phyloP scores from a whole-genome alignment of 176 grass and related monocot species.

The Tillandsia fasciculata region DNA sequence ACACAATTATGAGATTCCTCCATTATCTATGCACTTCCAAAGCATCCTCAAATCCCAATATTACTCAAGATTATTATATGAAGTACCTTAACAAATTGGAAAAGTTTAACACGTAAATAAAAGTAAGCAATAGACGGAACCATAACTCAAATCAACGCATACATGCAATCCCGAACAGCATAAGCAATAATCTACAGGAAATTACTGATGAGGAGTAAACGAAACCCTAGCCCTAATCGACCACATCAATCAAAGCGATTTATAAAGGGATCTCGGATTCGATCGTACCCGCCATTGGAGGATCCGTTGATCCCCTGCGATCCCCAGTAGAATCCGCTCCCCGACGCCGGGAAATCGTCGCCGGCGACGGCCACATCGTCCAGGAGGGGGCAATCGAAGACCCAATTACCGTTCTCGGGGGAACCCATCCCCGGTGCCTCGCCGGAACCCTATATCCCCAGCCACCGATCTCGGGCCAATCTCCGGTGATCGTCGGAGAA shows the following conservation, averaged over 20 bases:
- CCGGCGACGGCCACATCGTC: conserved; percentile 48
- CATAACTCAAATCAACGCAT: too few relatives aligned
- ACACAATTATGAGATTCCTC: too few relatives aligned
- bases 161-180: too few relatives aligned
- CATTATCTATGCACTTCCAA: too few relatives aligned
- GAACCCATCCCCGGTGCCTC: conserved; percentile 44
- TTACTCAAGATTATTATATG: too few relatives aligned
- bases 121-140: too few relatives aligned
- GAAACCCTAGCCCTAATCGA: background rate
- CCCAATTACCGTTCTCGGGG: conserved; percentile 60
- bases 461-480: too few relatives aligned
- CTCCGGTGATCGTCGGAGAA: too few relatives aligned
- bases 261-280: conserved; percentile 1
- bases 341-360: conserved; percentile 20
- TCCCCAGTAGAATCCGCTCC: conserved; percentile 44
- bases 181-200: background rate
- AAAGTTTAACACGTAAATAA: too few relatives aligned
- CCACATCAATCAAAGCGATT: conserved; percentile 10
- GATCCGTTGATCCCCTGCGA: conserved; percentile 19
- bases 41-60: too few relatives aligned
- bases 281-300: conserved; percentile 10
- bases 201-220: background rate
- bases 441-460: conserved; percentile 23
- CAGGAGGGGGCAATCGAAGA: conserved; percentile 69
- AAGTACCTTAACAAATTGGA: too few relatives aligned